phyloP scores from a whole-genome alignment of 106 monocot genomes.

The Dendrobium chrysotoxum region DNA sequence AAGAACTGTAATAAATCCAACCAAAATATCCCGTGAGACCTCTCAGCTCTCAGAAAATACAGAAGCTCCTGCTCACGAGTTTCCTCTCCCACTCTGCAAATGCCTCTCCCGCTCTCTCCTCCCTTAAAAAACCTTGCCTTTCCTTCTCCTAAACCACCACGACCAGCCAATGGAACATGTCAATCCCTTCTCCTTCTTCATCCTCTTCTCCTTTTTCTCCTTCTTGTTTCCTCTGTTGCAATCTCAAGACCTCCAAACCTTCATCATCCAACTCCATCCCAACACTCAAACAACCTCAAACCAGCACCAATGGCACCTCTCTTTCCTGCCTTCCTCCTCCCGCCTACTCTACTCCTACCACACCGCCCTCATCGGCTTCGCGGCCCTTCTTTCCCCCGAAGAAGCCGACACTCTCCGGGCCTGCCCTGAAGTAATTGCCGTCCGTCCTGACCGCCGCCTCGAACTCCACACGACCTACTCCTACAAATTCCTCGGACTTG shows the following conservation, averaged over 20 bases:
- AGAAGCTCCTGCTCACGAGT: slow-evolving; percentile 28
- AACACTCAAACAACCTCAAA: not conserved
- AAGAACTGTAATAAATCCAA: slow-evolving; percentile 27
- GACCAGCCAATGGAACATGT: not conserved
- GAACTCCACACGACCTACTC: slow-evolving; percentile 83
- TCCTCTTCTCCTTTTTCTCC: slow-evolving; percentile 9
- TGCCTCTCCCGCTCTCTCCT: slow-evolving; percentile 12
- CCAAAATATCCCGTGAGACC: slow-evolving; percentile 32
- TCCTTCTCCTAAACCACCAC: not conserved
- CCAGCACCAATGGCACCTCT: slow-evolving; percentile 53
- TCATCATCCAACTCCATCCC: slow-evolving; percentile 76
- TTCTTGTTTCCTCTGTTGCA: not conserved
- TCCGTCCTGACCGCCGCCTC: slow-evolving; percentile 43
- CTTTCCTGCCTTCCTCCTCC: slow-evolving; percentile 45
- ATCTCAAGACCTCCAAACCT: slow-evolving; percentile 28
- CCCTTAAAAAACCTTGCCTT: slow-evolving; percentile 16
- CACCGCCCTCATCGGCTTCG: slow-evolving; percentile 66
- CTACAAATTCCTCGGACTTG: slow-evolving; percentile 62
- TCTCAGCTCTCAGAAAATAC: slow-evolving; percentile 14
- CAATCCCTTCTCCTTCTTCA: not conserved
- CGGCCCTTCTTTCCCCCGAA: slow-evolving; percentile 35
- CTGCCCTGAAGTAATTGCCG: slow-evolving; percentile 40
- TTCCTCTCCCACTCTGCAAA: slow-evolving; percentile 20
- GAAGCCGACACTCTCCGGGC: slow-evolving; percentile 35
- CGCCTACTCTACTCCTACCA: slow-evolving; percentile 79